A percentile compares a stretch with the other conserved stretches of the same genome.
These are phyloP conservation scores for Volvariella surrecta DNA, from an alignment of 1,284 basidiomycete genomes.

Conservation along the genomic window DNA sequence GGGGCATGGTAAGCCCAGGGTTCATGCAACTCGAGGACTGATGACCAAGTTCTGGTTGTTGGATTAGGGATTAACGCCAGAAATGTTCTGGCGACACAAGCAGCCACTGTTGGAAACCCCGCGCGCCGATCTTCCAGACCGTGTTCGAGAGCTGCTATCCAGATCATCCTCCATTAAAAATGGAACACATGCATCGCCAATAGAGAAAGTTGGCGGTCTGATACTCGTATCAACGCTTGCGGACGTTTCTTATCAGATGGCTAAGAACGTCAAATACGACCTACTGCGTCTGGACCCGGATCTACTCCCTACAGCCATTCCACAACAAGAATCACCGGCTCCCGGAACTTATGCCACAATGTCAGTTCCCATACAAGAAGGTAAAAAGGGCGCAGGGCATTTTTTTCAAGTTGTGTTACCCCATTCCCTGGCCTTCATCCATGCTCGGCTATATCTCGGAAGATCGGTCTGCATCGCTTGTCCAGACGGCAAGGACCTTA, in stretches of 20 bases:
- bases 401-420: constrained; percentile 46
- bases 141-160: constrained; percentile 39
- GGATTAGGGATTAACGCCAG: constrained; percentile 60
- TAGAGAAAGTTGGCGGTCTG: constrained; percentile 28
- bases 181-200: constrained; percentile 16
- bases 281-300: constrained; percentile 3
- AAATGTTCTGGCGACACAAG: constrained; percentile 61
- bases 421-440: constrained; percentile 37
- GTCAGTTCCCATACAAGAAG: constrained; percentile 19
- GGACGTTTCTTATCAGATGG: constrained; percentile 16
- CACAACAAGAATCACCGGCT: neutral
- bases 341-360: neutral
- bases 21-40: neutral
- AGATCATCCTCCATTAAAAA: neutral
- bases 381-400: constrained; percentile 45
- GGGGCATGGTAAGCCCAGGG: constrained; percentile 67
- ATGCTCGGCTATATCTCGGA: constrained; percentile 26
- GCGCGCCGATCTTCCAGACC: constrained; percentile 37
- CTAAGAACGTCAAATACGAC: neutral
- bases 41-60: constrained; percentile 2
- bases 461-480: constrained; percentile 37
- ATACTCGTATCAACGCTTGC: constrained; percentile 26
- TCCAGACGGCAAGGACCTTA: constrained; percentile 40
- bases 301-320: neutral
- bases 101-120: constrained; percentile 35